A percentile compares a stretch with the other conserved stretches of the same genome.
These are phyloP conservation scores for Populus alba DNA, from an alignment of 345 rosid genomes.

Conservation along the genomic window DNA sequence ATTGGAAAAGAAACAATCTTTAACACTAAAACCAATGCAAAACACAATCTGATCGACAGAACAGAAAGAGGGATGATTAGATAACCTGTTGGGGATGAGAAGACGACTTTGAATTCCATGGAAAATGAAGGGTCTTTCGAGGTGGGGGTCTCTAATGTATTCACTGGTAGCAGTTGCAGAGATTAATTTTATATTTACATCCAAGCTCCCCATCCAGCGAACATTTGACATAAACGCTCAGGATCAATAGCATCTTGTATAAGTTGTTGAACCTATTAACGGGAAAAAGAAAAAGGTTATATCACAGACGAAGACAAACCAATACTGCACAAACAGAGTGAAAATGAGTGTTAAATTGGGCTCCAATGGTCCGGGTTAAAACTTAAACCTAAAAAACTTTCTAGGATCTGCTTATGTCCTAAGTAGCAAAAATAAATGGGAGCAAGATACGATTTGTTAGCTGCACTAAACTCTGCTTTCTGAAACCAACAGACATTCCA, in stretches of 20 bases:
- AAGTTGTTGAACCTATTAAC: slow-evolving; percentile 73
- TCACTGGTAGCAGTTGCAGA: slow-evolving; percentile 44
- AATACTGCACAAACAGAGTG: background rate
- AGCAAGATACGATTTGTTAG: too few species aligned
- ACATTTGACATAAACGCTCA: slow-evolving; percentile 83
- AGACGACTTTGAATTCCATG: slow-evolving; percentile 50
- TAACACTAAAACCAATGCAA: background rate
- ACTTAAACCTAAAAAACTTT: background rate
- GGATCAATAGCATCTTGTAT: slow-evolving; percentile 90
- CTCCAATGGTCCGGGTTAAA: background rate
- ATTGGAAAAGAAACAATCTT: slow-evolving; percentile 1
- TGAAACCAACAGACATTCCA: too few species aligned
- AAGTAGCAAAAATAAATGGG: background rate
- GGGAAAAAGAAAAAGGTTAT: background rate
- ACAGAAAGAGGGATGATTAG: background rate
- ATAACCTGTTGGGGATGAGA: slow-evolving; percentile 75
- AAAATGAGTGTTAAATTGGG: background rate
- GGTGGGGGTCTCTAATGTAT: slow-evolving; percentile 72
- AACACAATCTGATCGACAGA: background rate
- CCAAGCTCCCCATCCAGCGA: slow-evolving; percentile 98
- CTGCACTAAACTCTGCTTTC: too few species aligned
- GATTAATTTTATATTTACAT: slow-evolving; percentile 32
- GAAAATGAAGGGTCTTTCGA: slow-evolving; percentile 64
- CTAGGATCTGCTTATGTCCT: background rate
- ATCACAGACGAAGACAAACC: background rate